Conservation (phyloP, 2,329 filamentous ascomycete species). For the Aureobasidium namibiae region DNA sequence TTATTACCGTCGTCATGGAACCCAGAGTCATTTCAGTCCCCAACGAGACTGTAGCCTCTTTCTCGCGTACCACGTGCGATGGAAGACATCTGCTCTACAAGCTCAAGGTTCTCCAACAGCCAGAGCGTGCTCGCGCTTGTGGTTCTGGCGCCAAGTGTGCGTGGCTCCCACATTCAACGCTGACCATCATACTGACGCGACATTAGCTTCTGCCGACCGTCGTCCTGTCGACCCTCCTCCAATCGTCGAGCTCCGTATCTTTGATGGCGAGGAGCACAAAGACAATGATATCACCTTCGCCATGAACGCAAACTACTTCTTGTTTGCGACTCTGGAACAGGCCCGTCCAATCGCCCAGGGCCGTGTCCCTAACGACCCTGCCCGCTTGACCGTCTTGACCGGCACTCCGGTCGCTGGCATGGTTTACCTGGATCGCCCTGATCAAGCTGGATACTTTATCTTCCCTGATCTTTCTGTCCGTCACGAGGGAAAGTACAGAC, state of each 20-base stretch:
- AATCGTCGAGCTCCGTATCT: slow-evolving; percentile 83
- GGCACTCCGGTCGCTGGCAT: slow-evolving; percentile 93
- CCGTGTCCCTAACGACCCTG: slow-evolving; percentile 58
- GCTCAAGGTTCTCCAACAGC: slow-evolving; percentile 84
- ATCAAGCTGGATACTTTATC: slow-evolving; percentile 80
- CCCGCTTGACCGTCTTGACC: slow-evolving; percentile 75
- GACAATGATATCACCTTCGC: slow-evolving; percentile 62
- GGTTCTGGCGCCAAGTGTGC: slow-evolving; percentile 91
- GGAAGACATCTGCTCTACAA: slow-evolving; percentile 73
- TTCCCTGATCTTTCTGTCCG: slow-evolving; percentile 95
- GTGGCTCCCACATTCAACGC: slow-evolving; percentile 23
- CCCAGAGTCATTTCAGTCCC: slow-evolving; percentile 38
- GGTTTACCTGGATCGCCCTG: slow-evolving; percentile 85
- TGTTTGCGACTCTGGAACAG: slow-evolving; percentile 85
- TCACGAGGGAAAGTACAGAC: slow-evolving; percentile 86
- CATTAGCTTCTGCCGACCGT: slow-evolving; percentile 69
- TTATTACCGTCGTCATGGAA: slow-evolving; percentile 19
- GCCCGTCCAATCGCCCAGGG: slow-evolving; percentile 76
- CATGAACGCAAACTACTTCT: slow-evolving; percentile 96
- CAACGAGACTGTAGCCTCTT: slow-evolving; percentile 48
- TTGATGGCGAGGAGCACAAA: slow-evolving; percentile 52
- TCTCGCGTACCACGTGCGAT: slow-evolving; percentile 58
- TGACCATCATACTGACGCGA: slow-evolving; percentile 18
- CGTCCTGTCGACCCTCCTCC: slow-evolving; percentile 90
- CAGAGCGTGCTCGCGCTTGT: slow-evolving; percentile 87